phyloP scores from a whole-genome alignment of 2,329 filamentous ascomycete genomes.

The Pestalotiopsis sp. region DNA sequence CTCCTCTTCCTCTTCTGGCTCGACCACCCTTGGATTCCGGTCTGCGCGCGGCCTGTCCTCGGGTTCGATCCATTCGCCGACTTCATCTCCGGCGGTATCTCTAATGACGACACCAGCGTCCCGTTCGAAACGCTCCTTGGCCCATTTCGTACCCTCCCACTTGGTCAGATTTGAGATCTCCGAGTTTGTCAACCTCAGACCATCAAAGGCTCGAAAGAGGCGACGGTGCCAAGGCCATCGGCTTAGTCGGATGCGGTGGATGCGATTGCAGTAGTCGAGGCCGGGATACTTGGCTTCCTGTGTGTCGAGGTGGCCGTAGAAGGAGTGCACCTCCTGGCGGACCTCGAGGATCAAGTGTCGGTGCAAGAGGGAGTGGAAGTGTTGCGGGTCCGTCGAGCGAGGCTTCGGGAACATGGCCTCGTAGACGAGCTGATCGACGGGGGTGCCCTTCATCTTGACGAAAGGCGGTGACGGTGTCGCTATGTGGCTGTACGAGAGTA shows the following conservation, averaged over 20 bases:
- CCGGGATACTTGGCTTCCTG: slow-evolving; percentile 82
- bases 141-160: slow-evolving; percentile 85
- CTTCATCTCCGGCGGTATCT: slow-evolving; percentile 73
- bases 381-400: slow-evolving; percentile 68
- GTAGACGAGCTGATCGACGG: slow-evolving; percentile 75
- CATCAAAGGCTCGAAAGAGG: slow-evolving; percentile 77
- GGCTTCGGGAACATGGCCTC: slow-evolving; percentile 73
- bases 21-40: slow-evolving; percentile 21
- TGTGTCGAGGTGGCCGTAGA: slow-evolving; percentile 79
- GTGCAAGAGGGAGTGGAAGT: slow-evolving; percentile 71
- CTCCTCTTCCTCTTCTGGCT: slow-evolving; percentile 38
- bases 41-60: slow-evolving; percentile 33
- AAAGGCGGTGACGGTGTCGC: not conserved
- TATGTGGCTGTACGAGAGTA: not conserved
- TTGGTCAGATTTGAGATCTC: slow-evolving; percentile 76
- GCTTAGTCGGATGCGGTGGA: slow-evolving; percentile 76
- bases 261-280: slow-evolving; percentile 74
- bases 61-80: slow-evolving; percentile 63
- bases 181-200: slow-evolving; percentile 65
- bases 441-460: slow-evolving; percentile 69
- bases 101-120: slow-evolving; percentile 72
- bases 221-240: slow-evolving; percentile 77
- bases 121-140: slow-evolving; percentile 77
- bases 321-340: slow-evolving; percentile 76
- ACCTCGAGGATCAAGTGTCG: slow-evolving; percentile 77